Base-by-base conservation (phyloP, 306 rosid genomes). In the Clitoria ternatea region DNA sequence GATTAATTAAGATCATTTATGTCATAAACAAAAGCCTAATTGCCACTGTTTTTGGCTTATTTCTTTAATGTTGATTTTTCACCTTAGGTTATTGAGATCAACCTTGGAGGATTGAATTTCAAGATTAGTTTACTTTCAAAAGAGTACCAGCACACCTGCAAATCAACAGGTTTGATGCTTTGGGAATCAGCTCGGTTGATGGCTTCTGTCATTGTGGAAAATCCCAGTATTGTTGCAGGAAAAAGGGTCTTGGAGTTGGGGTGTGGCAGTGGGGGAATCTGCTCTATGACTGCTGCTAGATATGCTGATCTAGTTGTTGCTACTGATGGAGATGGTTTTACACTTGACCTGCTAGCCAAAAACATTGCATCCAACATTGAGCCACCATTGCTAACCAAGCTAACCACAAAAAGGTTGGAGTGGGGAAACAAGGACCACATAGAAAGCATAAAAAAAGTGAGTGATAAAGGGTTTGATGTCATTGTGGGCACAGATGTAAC, bases 151-250 rank as follows among this genome's bases (percentile, higher is more conserved):
- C 98, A 90, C 67, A 90, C 89, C 52, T 90, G 98, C 90, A 93
- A 82, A 80, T 90, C 96, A 33, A 90, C 98, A 2, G 98, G 97
- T 43, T 78, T 91, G 70, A 94, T 91, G 92, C 82, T 94, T 18
- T 94, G 99, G 97, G 99, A 94, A 84, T 90, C 97, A 0, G 96
- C 97, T 69, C 91, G 87, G 40, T 80, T 94, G 64, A 87, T 91
- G 96, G 96, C 97, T 56, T 84, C 92, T 4, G 66, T 94, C 61
- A 81, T 91, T 40, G 90, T 83, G 39, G 85, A 78, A 84, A 94
- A 94, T 73, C 95, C 96, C 43, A 33, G 63, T 10, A 85, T 93
- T 19, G 86, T 88, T 72, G 64, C 94, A 1, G 85, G 94, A 32
- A 90, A 87, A 83, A 84, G 83, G 79, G 96, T 90, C 20, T 75